phyloP scores from a whole-genome alignment of 495 filamentous ascomycete genomes.

The Aspergillus egyptiacus region DNA sequence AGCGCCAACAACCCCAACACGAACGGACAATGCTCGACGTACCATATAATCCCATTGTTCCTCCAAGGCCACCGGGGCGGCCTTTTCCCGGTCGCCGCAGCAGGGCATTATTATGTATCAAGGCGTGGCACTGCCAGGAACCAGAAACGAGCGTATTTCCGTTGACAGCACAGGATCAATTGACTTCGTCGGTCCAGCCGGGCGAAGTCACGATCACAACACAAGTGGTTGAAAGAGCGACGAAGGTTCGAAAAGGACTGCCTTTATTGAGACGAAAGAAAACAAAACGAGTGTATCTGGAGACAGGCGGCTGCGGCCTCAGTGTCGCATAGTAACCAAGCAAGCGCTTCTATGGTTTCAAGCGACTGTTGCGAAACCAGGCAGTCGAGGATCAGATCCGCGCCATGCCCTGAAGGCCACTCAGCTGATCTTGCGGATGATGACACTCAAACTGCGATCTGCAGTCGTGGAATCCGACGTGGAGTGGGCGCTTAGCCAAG shows the following conservation, averaged over 20 bases:
- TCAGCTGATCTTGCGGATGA: background rate
- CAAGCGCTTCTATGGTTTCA: conserved; percentile 11
- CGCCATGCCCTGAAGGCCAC: conserved; percentile 10
- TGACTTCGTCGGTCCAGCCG: conserved; percentile 43
- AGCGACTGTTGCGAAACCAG: background rate
- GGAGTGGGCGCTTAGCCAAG: conserved; percentile 14
- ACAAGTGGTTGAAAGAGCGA: conserved; percentile 8
- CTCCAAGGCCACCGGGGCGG: conserved; percentile 62
- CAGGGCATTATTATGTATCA: conserved; percentile 68
- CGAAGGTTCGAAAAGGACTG: background rate
- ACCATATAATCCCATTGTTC: conserved; percentile 96
- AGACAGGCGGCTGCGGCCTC: conserved; percentile 9
- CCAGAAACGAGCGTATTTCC: conserved; percentile 7
- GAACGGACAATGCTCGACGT: conserved; percentile 28
- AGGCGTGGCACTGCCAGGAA: conserved; percentile 33
- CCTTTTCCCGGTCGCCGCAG: conserved; percentile 58
- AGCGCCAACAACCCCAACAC: background rate
- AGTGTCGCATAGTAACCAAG: conserved; percentile 16
- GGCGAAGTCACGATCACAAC: conserved; percentile 29
- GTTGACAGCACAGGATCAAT: conserved; percentile 4
- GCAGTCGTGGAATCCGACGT: background rate
- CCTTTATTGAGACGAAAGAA: conserved; percentile 9
- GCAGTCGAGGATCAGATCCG: conserved; percentile 10
- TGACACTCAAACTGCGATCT: conserved; percentile 2
- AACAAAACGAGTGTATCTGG: conserved; percentile 9